Evolutionary conservation across 345 rosid genomes (phyloP), one percentile per base, ranked within the genome.

Genomic region (Acer campestre): DNA sequence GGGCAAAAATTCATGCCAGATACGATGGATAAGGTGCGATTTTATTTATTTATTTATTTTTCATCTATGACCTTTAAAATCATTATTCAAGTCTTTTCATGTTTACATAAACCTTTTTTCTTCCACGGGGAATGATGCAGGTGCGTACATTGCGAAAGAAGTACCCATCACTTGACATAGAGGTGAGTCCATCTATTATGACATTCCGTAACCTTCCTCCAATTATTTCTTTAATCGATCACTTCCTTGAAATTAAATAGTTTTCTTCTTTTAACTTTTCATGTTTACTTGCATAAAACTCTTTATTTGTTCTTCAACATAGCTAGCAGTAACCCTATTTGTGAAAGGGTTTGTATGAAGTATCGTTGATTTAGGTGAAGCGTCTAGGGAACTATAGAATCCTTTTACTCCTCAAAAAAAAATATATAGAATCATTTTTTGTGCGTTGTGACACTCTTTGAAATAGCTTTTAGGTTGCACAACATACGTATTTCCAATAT

Each of bases 1-100:
- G 98, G 98, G 61, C 97, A 93, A 77, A 92, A 92, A 84, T 95
- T 95, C 87, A 95, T 95, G 95, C 95, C 89, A 23, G 85, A 75
- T 44, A 93, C 77, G 86, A 95, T 95, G 97, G 92, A 91, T 48
- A 95, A 92, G 93, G 98, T 95, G 55, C 12, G 51, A 46, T 35
- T 23, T 55, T 9, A 0, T 80, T 73, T 77, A n/a, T n/a, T n/a
- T n/a, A n/a, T n/a, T n/a, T n/a, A n/a, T 27, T 22, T 6, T 35
- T 18, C 9, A n/a, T 11, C 48, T 67, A 31, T 58, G 27, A 2
- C 61, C 49, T 20, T 53, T 46, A 13, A 5, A 67, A 25, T 16
- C 6, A 29, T 40, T 53, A 49, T 61, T 78, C 6, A 10, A 17
- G 17, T 70, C 38, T 58, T 10, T 53, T 61, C 18, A 3, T 72